Base-by-base conservation (phyloP, 2,329 filamentous ascomycete species). In the Hysterium pulicare region DNA sequence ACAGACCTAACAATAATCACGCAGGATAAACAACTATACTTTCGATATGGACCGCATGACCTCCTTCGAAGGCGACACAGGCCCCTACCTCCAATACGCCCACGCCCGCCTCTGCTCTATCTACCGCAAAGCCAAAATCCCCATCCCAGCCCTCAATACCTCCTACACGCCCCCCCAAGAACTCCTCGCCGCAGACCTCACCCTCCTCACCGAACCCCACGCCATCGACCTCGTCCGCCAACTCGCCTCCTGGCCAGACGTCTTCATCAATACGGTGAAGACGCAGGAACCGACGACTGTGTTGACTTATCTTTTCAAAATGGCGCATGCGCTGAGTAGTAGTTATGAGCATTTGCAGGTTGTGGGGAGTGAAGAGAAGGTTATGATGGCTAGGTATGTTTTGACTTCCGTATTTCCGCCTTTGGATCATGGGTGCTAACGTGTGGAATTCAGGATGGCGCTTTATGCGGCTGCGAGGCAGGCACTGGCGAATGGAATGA, bases 1-100 rank as follows among this genome's bases (percentile, higher is more conserved):
- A 21, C 17, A 30, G 3, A 30, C 45, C 41, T 34, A 37, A 30
- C 24, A 15, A 11, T 33, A n/a, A n/a, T n/a, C n/a, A 15, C 26
- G 21, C 43, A 76, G 75, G 50, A 73, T 82, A 61, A 82, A 83
- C 67, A 78, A 79, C 56, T 83, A 86, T 66, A 73, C 77, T 44
- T 90, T 91, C 69, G 84, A 90, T 70, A 83, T 90, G 75, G 82
- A 88, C 45, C 77, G 80, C 51, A 90, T 93, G 85, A 86, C 82
- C 6, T 87, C 84, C 3, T 90, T 90, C 52, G 87, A 93, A 69
- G 87, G 87, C 32, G 87, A 91, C 65, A 93, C 87, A 2, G 88
- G 88, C 6, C 86, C 87, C 10, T 90, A 90, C 65, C 77, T 94
- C 33, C 87, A 94, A 71, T 90, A 90, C 61, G 87, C 87, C 3